These are phyloP conservation scores for Bromus sterilis DNA, from an alignment of 176 grass and related monocot genomes.

Conservation along the genomic window DNA sequence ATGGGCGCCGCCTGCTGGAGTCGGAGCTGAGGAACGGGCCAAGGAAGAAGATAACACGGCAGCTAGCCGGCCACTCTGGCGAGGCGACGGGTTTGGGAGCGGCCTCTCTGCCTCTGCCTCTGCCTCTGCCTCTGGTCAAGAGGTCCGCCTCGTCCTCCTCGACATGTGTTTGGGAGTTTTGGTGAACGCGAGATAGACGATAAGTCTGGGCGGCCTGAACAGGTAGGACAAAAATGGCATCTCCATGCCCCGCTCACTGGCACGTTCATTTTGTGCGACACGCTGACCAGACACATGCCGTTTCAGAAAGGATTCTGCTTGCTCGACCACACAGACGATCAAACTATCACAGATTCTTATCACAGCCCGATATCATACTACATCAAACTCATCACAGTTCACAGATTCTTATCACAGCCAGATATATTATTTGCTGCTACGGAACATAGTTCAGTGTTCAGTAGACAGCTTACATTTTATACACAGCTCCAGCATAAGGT, in stretches of 20 bases:
- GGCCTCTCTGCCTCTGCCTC: background rate
- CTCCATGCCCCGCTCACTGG: background rate
- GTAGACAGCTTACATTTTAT: background rate
- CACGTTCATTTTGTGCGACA: background rate
- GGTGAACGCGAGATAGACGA: background rate
- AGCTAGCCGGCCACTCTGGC: background rate
- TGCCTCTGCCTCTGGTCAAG: conserved; percentile 8
- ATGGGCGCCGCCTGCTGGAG: conserved; percentile 14
- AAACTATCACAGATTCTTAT: no score
- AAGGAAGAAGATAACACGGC: background rate
- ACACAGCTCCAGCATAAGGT: background rate
- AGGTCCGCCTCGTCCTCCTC: background rate
- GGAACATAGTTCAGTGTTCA: background rate
- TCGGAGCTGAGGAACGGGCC: background rate
- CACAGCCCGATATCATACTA: no score
- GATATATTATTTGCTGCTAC: background rate
- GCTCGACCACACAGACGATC: no score
- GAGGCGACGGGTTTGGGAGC: background rate
- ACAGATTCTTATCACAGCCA: no score
- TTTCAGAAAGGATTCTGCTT: no score
- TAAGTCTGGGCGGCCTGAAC: background rate
- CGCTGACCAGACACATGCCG: no score
- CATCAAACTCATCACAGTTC: no score
- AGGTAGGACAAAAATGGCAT: background rate
- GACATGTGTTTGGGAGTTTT: conserved; percentile 40